A percentile compares a stretch with the other conserved stretches of the same genome.
These are phyloP conservation scores for Sarocladium brachiariae DNA, from an alignment of 2,329 filamentous ascomycete species.

Conservation along the genomic window DNA sequence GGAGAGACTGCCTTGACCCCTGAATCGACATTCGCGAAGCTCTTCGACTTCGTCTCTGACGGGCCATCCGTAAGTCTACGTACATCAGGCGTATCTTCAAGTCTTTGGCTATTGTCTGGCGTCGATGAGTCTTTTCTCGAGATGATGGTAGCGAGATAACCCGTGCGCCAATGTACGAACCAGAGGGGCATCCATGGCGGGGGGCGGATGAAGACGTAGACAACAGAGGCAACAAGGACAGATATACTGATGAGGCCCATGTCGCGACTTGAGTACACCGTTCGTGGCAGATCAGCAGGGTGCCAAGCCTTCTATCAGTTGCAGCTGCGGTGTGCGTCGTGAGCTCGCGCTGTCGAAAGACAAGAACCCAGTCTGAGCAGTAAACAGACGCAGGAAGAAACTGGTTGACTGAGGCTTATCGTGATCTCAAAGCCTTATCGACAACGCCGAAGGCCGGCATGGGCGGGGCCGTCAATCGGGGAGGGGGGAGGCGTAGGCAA, in stretches of 20 bases:
- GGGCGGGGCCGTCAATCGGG: neutral
- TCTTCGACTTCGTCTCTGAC: no score
- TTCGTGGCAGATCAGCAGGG: no score
- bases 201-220: constrained; percentile 49
- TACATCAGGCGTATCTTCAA: no score
- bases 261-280: neutral
- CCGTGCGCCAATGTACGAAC: constrained; percentile 10
- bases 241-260: constrained; percentile 56
- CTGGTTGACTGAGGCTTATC: constrained; percentile 1
- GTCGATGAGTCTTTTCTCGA: neutral
- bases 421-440: neutral
- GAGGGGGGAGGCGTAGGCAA: neutral
- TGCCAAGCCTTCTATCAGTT: no score
- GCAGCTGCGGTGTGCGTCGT: no score
- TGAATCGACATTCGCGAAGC: neutral
- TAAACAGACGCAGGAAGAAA: neutral
- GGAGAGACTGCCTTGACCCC: neutral
- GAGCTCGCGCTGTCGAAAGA: neutral
- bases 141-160: neutral
- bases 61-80: no score
- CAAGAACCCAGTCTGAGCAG: no score
- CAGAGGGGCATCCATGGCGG: constrained; percentile 37
- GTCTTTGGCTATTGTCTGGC: neutral
- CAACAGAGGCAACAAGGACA: constrained; percentile 54
- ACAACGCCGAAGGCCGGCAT: neutral